Conservation (phyloP, 139 green algal species). For the Picochlorum sp. region DNA sequence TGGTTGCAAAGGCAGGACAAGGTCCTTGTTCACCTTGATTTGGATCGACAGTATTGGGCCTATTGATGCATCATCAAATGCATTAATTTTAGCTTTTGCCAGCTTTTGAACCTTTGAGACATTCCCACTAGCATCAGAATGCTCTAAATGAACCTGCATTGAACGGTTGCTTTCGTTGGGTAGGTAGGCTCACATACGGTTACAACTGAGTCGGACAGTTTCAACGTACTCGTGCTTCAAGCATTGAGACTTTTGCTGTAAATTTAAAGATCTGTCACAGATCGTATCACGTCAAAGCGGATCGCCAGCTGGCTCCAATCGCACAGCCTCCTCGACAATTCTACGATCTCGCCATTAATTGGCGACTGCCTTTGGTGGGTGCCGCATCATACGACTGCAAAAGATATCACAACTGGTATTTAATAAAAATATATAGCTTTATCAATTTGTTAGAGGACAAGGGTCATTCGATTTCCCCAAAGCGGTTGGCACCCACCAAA, state of each 20-base stretch:
- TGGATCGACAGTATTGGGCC: conserved; percentile 3
- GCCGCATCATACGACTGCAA: background rate
- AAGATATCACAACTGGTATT: background rate
- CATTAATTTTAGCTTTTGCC: conserved; percentile 5
- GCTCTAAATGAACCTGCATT: conserved; percentile 6
- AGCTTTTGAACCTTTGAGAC: conserved; percentile 6
- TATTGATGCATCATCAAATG: conserved; percentile 5
- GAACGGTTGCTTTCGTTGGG: background rate
- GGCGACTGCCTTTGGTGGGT: background rate
- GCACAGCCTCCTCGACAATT: background rate
- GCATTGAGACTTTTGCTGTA: background rate
- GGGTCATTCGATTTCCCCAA: background rate
- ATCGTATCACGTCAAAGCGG: background rate
- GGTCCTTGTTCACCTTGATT: conserved; percentile 3
- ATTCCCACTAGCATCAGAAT: conserved; percentile 3
- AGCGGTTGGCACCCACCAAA: background rate
- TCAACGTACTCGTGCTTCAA: conserved; percentile 5
- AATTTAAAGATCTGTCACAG: background rate
- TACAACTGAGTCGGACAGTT: background rate
- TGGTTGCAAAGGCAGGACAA: conserved; percentile 17
- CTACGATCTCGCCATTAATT: background rate
- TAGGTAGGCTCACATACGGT: background rate
- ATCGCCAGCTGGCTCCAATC: background rate
- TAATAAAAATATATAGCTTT: background rate
- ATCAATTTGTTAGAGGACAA: background rate